Evolutionary conservation across 2,329 filamentous ascomycete species (phyloP), one percentile per base, ranked within the genome.

Genomic region (Colletotrichum graminicola): DNA sequence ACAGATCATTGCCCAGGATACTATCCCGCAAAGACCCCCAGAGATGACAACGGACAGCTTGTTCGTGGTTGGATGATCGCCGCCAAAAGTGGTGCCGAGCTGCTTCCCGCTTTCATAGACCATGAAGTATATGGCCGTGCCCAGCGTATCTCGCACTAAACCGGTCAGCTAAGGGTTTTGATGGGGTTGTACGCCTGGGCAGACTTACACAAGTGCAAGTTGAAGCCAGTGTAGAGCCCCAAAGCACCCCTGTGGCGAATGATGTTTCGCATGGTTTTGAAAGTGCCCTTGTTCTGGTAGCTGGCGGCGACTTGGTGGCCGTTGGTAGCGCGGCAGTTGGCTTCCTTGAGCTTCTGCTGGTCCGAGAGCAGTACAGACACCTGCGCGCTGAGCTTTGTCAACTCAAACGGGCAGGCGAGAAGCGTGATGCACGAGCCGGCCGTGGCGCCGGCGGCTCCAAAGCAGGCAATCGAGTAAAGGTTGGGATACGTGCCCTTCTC

Each of bases 71-170:
- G 91, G 90, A 72, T 88, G 88, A 74, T 92, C 92, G 59, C 92
- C 88, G 52, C 88, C 89, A 74, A 93, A 90, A 21, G 93, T 94
- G 26, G 92, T 93, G 74, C 94, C 87, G 32, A 95, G 82, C 79
- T 96, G 93, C 79, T 97, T 97, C 76, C 90, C 90, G 79, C 92
- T 94, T 81, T 97, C 94, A 79, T 97, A 97, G 39, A 94, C 95
- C 83, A 93, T 93, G 78, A 97, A 97, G 80, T 97, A 97, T 69
- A 95, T 93, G 39, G 90, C 89, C 1, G 94, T 97, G 65, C 94
- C 94, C 72, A 96, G 85, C 0, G 93, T 95, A 81, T 97, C 94
- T 72, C 94, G 89, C 76, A 95, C 93, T 93, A 67, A 36, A 55
- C n/a, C 26, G 34, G 23, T 64, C 36, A 66, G 52, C 45, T 66